Percentiles rank a stretch among this genome's conserved stretches.
These are phyloP conservation scores for Fonsecaea pugnacius DNA, from an alignment of 2,329 filamentous ascomycete genomes.

Conservation along the genomic window DNA sequence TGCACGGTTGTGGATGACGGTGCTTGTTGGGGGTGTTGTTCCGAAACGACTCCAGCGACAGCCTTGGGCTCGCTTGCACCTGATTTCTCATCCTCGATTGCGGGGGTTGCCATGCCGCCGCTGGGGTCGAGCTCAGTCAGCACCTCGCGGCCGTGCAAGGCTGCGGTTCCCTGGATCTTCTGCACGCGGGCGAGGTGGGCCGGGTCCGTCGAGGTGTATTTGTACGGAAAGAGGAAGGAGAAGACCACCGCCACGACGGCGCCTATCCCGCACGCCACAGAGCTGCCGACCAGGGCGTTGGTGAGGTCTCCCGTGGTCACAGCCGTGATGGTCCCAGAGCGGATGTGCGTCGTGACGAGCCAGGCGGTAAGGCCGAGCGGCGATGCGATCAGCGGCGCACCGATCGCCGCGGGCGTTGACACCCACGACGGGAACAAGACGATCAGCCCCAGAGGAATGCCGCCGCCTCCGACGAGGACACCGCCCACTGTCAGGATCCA, in stretches of 20 bases:
- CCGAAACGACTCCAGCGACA: no score
- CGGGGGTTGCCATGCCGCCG: no score
- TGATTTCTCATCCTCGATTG: not conserved
- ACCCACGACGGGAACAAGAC: conserved; percentile 81
- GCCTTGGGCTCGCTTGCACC: not conserved
- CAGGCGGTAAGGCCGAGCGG: conserved; percentile 73
- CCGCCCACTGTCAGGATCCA: conserved; percentile 82
- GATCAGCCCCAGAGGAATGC: conserved; percentile 80
- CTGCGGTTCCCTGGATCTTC: not conserved
- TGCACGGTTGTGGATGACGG: no score
- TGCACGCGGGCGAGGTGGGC: not conserved
- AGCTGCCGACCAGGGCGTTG: conserved; percentile 62
- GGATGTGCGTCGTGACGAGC: conserved; percentile 73
- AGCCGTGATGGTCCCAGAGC: conserved; percentile 71
- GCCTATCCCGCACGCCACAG: conserved; percentile 55
- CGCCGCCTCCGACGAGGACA: conserved; percentile 80
- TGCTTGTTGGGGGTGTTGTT: not conserved
- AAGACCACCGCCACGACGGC: not conserved
- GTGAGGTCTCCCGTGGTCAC: conserved; percentile 74
- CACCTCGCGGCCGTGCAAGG: not conserved
- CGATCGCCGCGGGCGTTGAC: conserved; percentile 71
- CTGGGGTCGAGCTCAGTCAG: not conserved
- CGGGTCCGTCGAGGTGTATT: not conserved
- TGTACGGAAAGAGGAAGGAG: not conserved
- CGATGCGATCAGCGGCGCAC: conserved; percentile 68